phyloP scores from a whole-genome alignment of 495 filamentous ascomycete genomes.

The Thermothielavioides terrestris region DNA sequence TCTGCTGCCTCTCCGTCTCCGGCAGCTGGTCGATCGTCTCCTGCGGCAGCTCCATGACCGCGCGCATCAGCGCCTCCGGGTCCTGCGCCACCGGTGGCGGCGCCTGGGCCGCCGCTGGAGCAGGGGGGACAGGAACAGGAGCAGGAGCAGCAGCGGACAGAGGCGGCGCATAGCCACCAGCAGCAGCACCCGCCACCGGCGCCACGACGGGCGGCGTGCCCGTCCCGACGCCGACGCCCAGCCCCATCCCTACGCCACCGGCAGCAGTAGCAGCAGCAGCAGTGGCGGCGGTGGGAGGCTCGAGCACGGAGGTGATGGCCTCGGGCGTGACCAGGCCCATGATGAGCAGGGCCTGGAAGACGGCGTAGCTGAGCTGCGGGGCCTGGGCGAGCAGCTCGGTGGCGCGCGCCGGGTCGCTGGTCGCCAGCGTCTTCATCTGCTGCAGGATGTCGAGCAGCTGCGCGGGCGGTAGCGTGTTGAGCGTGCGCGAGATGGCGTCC shows the following conservation, averaged over 20 bases:
- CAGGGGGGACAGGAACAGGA: conserved; percentile 28
- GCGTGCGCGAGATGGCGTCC: conserved; percentile 83
- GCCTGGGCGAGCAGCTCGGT: conserved; percentile 82
- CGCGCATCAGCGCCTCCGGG: conserved; percentile 60
- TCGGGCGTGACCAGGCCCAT: conserved; percentile 79
- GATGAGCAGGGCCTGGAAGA: conserved; percentile 89
- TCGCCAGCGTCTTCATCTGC: conserved; percentile 86
- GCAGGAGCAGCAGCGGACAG: conserved; percentile 17
- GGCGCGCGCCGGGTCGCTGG: conserved; percentile 70
- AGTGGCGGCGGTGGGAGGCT: conserved; percentile 22
- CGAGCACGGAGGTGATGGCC: conserved; percentile 42
- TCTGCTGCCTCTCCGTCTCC: conserved; percentile 62
- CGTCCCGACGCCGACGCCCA: too few relatives aligned
- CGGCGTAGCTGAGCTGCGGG: conserved; percentile 88
- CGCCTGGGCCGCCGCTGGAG: conserved; percentile 28
- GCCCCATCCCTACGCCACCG: not conserved
- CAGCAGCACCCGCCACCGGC: conserved; percentile 1
- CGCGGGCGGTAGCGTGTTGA: conserved; percentile 72
- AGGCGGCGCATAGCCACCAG: conserved; percentile 24
- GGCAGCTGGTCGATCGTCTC: conserved; percentile 67
- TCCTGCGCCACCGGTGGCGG: conserved; percentile 41
- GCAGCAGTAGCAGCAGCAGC: conserved; percentile 49
- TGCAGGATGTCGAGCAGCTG: conserved; percentile 90
- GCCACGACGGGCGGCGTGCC: conserved; percentile 48
- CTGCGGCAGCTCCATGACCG: conserved; percentile 67